These are phyloP conservation scores for Lagenidium giganteum DNA, from an alignment of 352 stramenopile species.

Conservation along the genomic window DNA sequence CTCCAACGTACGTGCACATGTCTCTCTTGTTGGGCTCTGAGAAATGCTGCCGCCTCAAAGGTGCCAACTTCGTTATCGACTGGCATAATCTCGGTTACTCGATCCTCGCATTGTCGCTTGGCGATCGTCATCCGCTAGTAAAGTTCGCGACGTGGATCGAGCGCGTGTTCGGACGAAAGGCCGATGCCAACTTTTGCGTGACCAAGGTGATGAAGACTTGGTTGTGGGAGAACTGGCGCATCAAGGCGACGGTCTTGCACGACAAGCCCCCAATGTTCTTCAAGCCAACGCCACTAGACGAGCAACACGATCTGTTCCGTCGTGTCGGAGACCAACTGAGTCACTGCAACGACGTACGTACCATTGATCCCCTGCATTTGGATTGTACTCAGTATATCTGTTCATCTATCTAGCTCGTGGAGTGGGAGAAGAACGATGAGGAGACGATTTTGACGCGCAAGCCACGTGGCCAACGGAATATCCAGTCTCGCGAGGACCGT, in stretches of 20 bases:
- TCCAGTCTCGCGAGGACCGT: slow-evolving; percentile 40
- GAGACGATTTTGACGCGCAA: slow-evolving; percentile 65
- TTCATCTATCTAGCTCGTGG: slow-evolving; percentile 12
- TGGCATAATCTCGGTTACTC: slow-evolving; percentile 99
- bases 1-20: slow-evolving; percentile 90
- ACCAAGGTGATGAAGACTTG: slow-evolving; percentile 95
- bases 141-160: slow-evolving; percentile 85
- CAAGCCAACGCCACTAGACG: slow-evolving; percentile 67
- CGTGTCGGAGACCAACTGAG: slow-evolving; percentile 66
- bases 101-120: slow-evolving; percentile 89
- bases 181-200: slow-evolving; percentile 96
- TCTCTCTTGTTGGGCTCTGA: too few species aligned
- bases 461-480: slow-evolving; percentile 12
- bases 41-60: slow-evolving; percentile 57
- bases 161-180: slow-evolving; percentile 85
- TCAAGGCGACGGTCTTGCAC: slow-evolving; percentile 88
- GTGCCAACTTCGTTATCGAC: slow-evolving; percentile 95
- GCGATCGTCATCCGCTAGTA: slow-evolving; percentile 52
- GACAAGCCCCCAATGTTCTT: slow-evolving; percentile 96
- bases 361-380: not conserved
- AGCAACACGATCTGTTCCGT: slow-evolving; percentile 89
- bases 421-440: slow-evolving; percentile 23
- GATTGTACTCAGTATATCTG: not conserved
- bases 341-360: slow-evolving; percentile 70
- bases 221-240: slow-evolving; percentile 88